phyloP scores from a whole-genome alignment of 257 asterid species.

The Galeopsis tetrahit region DNA sequence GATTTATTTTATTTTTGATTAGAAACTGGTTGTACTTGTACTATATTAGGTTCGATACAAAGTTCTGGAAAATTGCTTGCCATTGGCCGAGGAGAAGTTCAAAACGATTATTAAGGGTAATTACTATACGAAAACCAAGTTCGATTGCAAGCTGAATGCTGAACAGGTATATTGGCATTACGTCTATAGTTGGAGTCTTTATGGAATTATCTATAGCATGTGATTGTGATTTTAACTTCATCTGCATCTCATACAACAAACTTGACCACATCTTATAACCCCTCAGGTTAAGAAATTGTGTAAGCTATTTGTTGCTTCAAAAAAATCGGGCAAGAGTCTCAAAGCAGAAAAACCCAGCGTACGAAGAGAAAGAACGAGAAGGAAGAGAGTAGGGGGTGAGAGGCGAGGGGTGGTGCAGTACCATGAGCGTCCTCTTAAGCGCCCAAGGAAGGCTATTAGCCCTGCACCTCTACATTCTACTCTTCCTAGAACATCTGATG shows the following conservation, averaged over 20 bases:
- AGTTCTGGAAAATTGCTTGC: slow-evolving; percentile 68
- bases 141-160: slow-evolving; percentile 66
- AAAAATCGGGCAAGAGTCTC: slow-evolving; percentile 35
- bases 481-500: slow-evolving; percentile 50
- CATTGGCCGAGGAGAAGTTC: slow-evolving; percentile 85
- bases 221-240: neutral
- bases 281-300: slow-evolving; percentile 77
- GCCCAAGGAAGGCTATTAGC: slow-evolving; percentile 40
- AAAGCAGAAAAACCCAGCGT: slow-evolving; percentile 39
- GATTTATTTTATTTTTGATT: slow-evolving; percentile 28
- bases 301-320: slow-evolving; percentile 51
- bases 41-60: slow-evolving; percentile 72
- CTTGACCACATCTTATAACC: slow-evolving; percentile 30
- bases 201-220: slow-evolving; percentile 15
- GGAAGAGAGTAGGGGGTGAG: slow-evolving; percentile 37
- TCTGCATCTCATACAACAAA: neutral
- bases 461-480: slow-evolving; percentile 35
- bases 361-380: slow-evolving; percentile 37
- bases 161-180: slow-evolving; percentile 59
- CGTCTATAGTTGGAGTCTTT: neutral
- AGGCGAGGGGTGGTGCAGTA: slow-evolving; percentile 44
- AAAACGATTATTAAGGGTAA: slow-evolving; percentile 65
- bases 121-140: slow-evolving; percentile 69
- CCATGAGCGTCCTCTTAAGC: slow-evolving; percentile 49
- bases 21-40: slow-evolving; percentile 25